Evolutionary conservation across 108 stramenopile species (phyloP), one percentile per base, ranked within the genome.

Genomic region (Stephanodiscus minutulus): DNA sequence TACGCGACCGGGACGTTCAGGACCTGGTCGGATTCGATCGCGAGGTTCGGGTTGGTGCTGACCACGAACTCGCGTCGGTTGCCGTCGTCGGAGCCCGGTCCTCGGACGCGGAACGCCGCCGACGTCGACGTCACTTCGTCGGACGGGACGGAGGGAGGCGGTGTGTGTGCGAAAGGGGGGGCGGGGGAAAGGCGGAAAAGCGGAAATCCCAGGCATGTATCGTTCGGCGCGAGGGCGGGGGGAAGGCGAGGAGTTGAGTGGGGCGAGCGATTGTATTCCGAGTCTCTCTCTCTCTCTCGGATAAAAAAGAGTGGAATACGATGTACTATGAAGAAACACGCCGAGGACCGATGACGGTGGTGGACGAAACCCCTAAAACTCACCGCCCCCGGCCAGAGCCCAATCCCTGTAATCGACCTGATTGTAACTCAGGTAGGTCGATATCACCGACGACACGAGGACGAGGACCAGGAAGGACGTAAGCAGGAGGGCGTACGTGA

Each of bases 41-140:
- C 73, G 29, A 79, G 50, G 61, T 74, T 70, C 7, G 68, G 68
- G 24, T 68, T 71, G 49, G 60, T 28, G 17, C 66, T 64, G 9
- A 74, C 53, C 10, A 75, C 71, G 46, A 77, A 76, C 20, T 54
- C 53, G 7, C 78, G 46, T 29, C 25, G 53, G 25, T 52, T 73
- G 24, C 70, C 70, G 18, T 77, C 80, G 25, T 73, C 62, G 11
- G 36, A 5, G 18, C 48, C 41, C 22, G 80, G 68, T 17, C 70
- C 66, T 4, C 84, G 81, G 35, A 85, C 78, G 17, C 81, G 84
- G 53, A 85, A 85, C 28, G 72, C 29, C 25, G 81, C 81, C 27
- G 82, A 74, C 13, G 64, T 75, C 22, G 84, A 68, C 20, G 84
- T 82, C 12, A 85, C 43, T 44, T 33, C 31, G 5, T 33, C 5